These are phyloP conservation scores for Schizosaccharomyces pombe DNA, from an alignment of 805 yeast species.

Conservation along the genomic window DNA sequence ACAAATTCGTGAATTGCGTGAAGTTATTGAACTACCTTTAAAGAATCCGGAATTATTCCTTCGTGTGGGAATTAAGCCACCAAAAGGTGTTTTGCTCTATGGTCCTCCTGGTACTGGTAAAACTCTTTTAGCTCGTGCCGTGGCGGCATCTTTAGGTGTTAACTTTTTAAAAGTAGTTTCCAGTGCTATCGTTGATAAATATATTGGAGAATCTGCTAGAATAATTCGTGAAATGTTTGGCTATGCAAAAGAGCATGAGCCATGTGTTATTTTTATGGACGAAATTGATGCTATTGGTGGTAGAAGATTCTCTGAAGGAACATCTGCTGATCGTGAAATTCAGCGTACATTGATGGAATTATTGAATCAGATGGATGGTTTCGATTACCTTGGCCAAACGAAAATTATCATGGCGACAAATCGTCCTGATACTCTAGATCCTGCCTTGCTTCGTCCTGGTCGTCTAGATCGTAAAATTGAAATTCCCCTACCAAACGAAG, in stretches of 20 bases:
- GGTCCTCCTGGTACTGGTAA: conserved; percentile 99
- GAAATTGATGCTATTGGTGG: conserved; percentile 98
- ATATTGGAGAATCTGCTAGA: conserved; percentile 93
- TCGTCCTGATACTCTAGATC: conserved; percentile 93
- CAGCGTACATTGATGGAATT: conserved; percentile 95
- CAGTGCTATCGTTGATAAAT: conserved; percentile 90
- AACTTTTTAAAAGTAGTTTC: conserved; percentile 97
- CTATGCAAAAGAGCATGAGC: conserved; percentile 92
- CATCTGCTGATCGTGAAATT: conserved; percentile 94
- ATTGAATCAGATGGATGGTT: conserved; percentile 95
- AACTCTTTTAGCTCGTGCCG: conserved; percentile 87
- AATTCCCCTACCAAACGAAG: conserved; percentile 86
- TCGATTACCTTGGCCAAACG: conserved; percentile 87
- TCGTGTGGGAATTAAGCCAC: conserved; percentile 95
- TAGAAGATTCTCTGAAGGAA: conserved; percentile 89
- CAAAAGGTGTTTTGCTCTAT: conserved; percentile 85
- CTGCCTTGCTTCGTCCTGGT: conserved; percentile 91
- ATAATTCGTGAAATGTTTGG: conserved; percentile 93
- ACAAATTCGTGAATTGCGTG: conserved; percentile 87
- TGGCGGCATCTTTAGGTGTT: conserved; percentile 95
- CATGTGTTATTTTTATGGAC: conserved; percentile 95
- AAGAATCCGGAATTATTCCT: conserved; percentile 89
- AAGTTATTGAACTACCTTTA: conserved; percentile 88
- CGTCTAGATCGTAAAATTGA: conserved; percentile 91
- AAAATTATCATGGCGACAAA: conserved; percentile 98